phyloP scores from a whole-genome alignment of 2,329 filamentous ascomycete species.

The Catunica adiposa region DNA sequence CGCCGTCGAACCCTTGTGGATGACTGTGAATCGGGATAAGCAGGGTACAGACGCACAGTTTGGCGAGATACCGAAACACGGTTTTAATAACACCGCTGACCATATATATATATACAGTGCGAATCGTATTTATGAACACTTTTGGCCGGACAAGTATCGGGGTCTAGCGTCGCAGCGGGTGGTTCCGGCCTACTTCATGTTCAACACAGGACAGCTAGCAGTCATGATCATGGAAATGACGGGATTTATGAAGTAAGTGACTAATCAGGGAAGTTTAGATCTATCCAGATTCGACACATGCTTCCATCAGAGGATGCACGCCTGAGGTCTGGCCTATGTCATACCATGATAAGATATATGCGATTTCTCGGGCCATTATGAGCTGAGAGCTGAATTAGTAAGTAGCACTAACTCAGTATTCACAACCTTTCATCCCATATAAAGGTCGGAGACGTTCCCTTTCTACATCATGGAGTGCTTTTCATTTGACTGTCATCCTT shows the following conservation, averaged over 20 bases:
- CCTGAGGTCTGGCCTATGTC: not conserved
- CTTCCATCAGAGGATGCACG: not conserved
- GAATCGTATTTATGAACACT: not conserved
- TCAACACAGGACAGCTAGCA: no score
- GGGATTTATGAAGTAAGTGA: no score
- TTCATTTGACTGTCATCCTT: not conserved
- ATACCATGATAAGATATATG: not conserved
- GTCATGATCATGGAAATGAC: no score
- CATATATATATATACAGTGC: not conserved
- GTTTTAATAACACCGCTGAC: no score
- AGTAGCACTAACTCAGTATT: not conserved
- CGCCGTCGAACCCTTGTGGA: not conserved
- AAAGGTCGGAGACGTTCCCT: not conserved
- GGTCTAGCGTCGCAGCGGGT: no score
- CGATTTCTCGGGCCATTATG: not conserved
- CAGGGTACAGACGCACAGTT: not conserved
- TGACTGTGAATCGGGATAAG: not conserved
- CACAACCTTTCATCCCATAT: not conserved
- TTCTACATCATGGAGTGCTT: not conserved
- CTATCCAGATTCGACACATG: not conserved
- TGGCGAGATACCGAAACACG: not conserved
- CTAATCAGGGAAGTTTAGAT: not conserved
- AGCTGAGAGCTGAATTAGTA: not conserved
- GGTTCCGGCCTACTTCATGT: no score
- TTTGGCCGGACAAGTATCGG: not conserved